A percentile compares a stretch with the other conserved stretches of the same genome.
Evolutionary conservation across 2,329 filamentous ascomycete species (phyloP).

Genomic region (Monilinia fructicola): DNA sequence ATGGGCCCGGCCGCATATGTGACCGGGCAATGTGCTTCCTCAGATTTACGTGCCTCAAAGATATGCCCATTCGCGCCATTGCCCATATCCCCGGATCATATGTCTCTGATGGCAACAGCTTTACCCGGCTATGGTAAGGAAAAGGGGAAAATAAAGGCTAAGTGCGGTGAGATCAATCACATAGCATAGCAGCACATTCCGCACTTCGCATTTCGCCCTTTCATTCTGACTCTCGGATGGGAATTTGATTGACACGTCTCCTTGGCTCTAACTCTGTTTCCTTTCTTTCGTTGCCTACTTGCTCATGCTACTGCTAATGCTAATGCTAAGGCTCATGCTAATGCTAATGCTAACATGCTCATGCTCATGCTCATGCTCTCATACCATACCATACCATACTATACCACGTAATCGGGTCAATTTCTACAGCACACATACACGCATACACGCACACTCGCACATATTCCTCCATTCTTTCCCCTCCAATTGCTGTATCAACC

Average conservation of each 20-base stretch:
- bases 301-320: not conserved
- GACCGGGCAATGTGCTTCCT: conserved; percentile 14
- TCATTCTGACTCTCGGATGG: conserved; percentile 4
- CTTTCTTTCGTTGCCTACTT: not conserved
- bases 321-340: not conserved
- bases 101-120: conserved; percentile 18
- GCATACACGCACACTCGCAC: not conserved
- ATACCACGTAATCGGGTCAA: conserved; percentile 18
- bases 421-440: not conserved
- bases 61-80: conserved; percentile 15
- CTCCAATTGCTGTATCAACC: not conserved
- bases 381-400: conserved; percentile 15
- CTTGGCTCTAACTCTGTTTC: not conserved
- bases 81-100: conserved; percentile 19
- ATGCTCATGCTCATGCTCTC: conserved; percentile 5
- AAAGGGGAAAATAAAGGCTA: not conserved
- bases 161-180: conserved; percentile 20
- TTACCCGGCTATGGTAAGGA: conserved; percentile 16
- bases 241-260: conserved; percentile 16
- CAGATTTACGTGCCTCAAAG: conserved; percentile 19
- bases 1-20: conserved; percentile 19
- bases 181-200: conserved; percentile 5
- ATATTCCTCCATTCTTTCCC: not conserved
- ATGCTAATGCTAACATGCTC: not conserved
- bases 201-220: not conserved